A percentile compares a stretch with the other conserved stretches of the same genome.
Evolutionary conservation across 2,329 filamentous ascomycete genomes (phyloP).

Genomic region (Aspergillus aculeatinus): DNA sequence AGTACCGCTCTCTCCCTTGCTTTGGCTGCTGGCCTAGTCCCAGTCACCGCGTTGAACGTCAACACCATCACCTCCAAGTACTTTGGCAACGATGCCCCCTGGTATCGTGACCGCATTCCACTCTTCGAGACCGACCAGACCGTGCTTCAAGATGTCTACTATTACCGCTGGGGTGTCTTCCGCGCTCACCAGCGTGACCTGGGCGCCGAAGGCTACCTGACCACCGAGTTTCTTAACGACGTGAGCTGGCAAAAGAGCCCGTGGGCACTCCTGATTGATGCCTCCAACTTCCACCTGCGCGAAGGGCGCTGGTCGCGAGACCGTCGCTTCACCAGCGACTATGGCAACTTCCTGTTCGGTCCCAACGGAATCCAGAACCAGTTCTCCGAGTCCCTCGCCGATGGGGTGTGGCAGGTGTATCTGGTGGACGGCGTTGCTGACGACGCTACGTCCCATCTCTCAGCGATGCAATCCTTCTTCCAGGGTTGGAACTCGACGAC

Average conservation of each 20-base stretch:
- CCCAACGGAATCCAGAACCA: slow-evolving; percentile 43
- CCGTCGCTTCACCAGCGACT: slow-evolving; percentile 46
- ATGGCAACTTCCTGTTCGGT: slow-evolving; percentile 44
- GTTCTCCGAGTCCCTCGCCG: slow-evolving; percentile 47
- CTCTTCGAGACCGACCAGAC: slow-evolving; percentile 16
- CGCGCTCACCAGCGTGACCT: slow-evolving; percentile 47
- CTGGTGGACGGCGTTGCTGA: slow-evolving; percentile 43
- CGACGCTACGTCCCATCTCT: slow-evolving; percentile 33
- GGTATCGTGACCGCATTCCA: slow-evolving; percentile 21
- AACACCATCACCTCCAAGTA: slow-evolving; percentile 9
- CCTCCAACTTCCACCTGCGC: slow-evolving; percentile 46
- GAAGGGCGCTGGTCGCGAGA: slow-evolving; percentile 49
- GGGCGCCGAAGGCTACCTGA: slow-evolving; percentile 45
- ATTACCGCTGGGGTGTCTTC: slow-evolving; percentile 49
- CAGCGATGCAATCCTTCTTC: slow-evolving; percentile 21
- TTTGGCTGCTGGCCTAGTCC: neutral
- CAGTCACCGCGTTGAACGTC: slow-evolving; percentile 2
- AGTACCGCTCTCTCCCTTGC: neutral
- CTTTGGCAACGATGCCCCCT: slow-evolving; percentile 20
- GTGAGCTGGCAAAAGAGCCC: slow-evolving; percentile 44
- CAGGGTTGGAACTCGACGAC: slow-evolving; percentile 33
- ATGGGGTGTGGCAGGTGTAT: slow-evolving; percentile 39
- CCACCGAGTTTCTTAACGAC: slow-evolving; percentile 47
- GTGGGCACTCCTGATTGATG: slow-evolving; percentile 47
- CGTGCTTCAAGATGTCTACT: slow-evolving; percentile 42